Evolutionary conservation across 768 basidiomycete genomes (phyloP).

Genomic region (Boletus patriciae): DNA sequence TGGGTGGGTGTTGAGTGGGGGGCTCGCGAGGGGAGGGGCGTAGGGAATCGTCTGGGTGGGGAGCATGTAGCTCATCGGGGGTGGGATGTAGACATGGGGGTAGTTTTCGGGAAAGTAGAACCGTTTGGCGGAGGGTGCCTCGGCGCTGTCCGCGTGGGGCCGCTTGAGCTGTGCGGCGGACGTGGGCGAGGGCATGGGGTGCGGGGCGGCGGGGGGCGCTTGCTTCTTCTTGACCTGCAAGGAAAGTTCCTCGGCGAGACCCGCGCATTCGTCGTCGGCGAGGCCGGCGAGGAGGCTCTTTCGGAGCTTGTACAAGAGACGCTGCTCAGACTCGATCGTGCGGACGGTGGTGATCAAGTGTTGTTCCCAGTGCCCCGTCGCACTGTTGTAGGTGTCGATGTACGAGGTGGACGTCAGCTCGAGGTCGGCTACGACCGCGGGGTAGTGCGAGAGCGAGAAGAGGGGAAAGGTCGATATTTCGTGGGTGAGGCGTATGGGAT

Average conservation of each 20-base stretch:
- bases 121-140: conserved; percentile 30
- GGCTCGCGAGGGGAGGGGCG: conserved; percentile 20
- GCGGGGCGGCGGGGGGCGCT: background rate
- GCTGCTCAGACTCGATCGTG: conserved; percentile 56
- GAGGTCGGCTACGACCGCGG: conserved; percentile 53
- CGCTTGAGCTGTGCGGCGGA: conserved; percentile 27
- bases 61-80: conserved; percentile 29
- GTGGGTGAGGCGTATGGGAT: conserved; percentile 59
- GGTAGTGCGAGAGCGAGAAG: conserved; percentile 57
- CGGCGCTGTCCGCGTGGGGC: conserved; percentile 22
- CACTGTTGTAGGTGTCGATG: conserved; percentile 58
- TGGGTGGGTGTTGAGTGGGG: conserved; percentile 15
- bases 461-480: conserved; percentile 63
- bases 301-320: conserved; percentile 60
- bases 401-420: conserved; percentile 52
- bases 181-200: conserved; percentile 6
- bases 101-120: conserved; percentile 30
- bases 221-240: conserved; percentile 39
- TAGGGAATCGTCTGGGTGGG: conserved; percentile 30
- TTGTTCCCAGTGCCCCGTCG: conserved; percentile 64
- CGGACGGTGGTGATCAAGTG: conserved; percentile 60
- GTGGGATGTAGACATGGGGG: conserved; percentile 32
- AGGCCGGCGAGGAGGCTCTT: conserved; percentile 59
- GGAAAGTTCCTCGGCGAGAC: conserved; percentile 55
- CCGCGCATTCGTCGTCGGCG: conserved; percentile 54